Conservation (phyloP, 2,329 filamentous ascomycete genomes). For the Sclerotinia sclerotiorum region DNA sequence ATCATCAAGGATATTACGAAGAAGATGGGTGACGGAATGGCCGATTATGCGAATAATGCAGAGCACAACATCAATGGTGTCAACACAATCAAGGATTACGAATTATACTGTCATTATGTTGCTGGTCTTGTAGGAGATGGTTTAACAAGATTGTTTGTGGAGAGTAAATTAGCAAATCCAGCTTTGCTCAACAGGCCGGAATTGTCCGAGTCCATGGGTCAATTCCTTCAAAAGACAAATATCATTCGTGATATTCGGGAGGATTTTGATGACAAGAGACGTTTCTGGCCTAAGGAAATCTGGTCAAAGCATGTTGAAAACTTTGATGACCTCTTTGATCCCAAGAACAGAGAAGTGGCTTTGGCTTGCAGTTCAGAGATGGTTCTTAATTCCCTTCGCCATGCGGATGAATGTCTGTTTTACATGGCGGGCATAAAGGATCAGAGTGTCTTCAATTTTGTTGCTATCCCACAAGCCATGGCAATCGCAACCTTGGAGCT, state of each 20-base stretch:
- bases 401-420: constrained; percentile 91
- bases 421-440: constrained; percentile 94
- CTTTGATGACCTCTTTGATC: constrained; percentile 87
- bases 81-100: constrained; percentile 82
- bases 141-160: constrained; percentile 84
- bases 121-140: constrained; percentile 98
- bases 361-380: constrained; percentile 89
- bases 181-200: constrained; percentile 74
- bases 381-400: constrained; percentile 84
- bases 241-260: constrained; percentile 95
- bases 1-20: constrained; percentile 92
- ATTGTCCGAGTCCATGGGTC: constrained; percentile 92
- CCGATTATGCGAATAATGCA: constrained; percentile 85
- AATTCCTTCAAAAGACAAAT: constrained; percentile 97
- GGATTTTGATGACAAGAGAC: constrained; percentile 80
- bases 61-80: constrained; percentile 79
- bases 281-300: constrained; percentile 94
- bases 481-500: constrained; percentile 92
- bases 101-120: constrained; percentile 97
- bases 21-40: constrained; percentile 98
- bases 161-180: constrained; percentile 81
- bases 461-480: constrained; percentile 95
- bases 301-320: constrained; percentile 93
- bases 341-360: constrained; percentile 72
- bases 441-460: constrained; percentile 99